Evolutionary conservation across 495 filamentous ascomycete species (phyloP).

Genomic region (Melanomma pulvis-pyrius): DNA sequence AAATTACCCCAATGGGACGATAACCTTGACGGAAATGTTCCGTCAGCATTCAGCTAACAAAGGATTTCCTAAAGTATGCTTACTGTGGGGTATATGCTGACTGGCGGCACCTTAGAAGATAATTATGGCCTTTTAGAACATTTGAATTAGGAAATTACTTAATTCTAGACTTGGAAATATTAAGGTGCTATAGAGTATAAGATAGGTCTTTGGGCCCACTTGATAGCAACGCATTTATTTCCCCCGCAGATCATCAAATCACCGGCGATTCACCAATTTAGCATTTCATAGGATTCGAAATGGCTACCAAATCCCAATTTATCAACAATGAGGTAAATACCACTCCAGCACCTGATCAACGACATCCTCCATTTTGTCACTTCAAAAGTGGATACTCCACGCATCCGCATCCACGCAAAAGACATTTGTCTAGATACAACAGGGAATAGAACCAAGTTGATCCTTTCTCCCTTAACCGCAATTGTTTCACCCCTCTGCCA

Average conservation of each 20-base stretch:
- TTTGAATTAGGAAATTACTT: neutral
- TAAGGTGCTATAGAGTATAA: neutral
- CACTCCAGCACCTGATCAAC: neutral
- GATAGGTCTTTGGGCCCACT: neutral
- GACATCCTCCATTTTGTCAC: neutral
- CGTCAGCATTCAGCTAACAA: neutral
- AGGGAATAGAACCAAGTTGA: too few relatives aligned
- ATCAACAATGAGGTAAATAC: conserved; percentile 17
- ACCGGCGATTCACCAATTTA: neutral
- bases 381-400: neutral
- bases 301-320: conserved; percentile 16
- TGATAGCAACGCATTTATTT: neutral
- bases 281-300: neutral
- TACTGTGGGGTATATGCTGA: neutral
- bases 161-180: neutral
- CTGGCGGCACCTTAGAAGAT: neutral
- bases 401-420: too few relatives aligned
- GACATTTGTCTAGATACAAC: too few relatives aligned
- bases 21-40: neutral
- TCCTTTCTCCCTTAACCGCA: too few relatives aligned
- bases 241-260: neutral
- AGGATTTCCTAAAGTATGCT: neutral
- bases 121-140: neutral
- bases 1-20: neutral
- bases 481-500: too few relatives aligned